Base-by-base conservation (phyloP, 495 filamentous ascomycete species). In the Elaphomyces granulatus region DNA sequence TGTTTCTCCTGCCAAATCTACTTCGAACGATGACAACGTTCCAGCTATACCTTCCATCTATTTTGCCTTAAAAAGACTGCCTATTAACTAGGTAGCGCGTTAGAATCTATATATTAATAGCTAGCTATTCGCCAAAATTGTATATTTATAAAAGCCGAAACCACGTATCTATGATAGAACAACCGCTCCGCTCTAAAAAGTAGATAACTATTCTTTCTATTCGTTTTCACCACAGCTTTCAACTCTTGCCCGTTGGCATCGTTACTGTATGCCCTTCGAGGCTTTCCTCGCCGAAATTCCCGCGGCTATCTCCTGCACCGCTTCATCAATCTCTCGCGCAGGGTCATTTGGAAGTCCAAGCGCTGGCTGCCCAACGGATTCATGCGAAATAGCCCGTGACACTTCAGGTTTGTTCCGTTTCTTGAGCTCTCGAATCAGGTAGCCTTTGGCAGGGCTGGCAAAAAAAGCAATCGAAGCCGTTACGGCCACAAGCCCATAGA, bases 261-360 rank as follows among this genome's bases (percentile, higher is more conserved):
- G 49, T 63, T 15, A 59, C 61, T 1, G 51, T 44, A 59, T 66
- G 14, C 76, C 72, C 37, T 64, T 64, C 48, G n/a, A n/a, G n/a
- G 55, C 58, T 51, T 66, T 74, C 52, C 64, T 72, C 34, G 60
- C 65, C 43, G 80, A 77, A 43, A 81, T 71, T 51, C 83, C 85
- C 26, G 53, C 65, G 51, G 60, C 78, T 8, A 94, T 67, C 61
- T 94, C 87, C 16, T 61, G 60, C 0, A 93, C 68, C 3, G 80
- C 78, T 50, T 92, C 86, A 20, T 85, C 80, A 21, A 92, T 60
- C 51, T 94, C 88, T 32, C 66, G 58, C 26, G 72, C 74, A 0
- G 83, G 79, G 53, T 95, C 85, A 44, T 70, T 68, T 0, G 83
- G 78, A 16, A 98, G 61, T 1, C 90, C 90, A 10, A 95, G 60